phyloP scores from a whole-genome alignment of 2,329 filamentous ascomycete genomes.

The Colletotrichum navitas region DNA sequence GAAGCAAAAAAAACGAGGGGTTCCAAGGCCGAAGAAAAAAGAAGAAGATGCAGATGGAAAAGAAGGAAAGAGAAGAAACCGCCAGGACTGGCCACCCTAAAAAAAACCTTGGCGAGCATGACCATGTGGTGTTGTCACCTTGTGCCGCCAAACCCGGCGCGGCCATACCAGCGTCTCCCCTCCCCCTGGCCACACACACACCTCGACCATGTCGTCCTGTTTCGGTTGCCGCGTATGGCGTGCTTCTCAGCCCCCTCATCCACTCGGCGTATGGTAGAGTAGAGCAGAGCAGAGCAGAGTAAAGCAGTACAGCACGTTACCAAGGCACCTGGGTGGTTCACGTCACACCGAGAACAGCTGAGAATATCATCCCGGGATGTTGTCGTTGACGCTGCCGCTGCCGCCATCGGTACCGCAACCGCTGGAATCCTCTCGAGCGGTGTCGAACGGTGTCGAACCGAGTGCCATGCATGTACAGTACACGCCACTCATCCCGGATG shows the following conservation, averaged over 20 bases:
- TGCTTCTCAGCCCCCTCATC: not conserved
- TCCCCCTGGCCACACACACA: constrained; percentile 15
- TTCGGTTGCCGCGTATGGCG: constrained; percentile 6
- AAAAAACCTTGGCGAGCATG: not conserved
- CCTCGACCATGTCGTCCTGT: not conserved
- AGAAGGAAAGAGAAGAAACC: not conserved
- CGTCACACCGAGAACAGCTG: too few relatives aligned
- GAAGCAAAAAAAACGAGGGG: too few relatives aligned
- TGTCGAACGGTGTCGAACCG: not conserved
- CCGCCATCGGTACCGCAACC: not conserved
- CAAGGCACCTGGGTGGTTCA: too few relatives aligned
- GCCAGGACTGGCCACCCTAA: not conserved
- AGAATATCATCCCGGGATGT: not conserved
- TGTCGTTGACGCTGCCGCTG: not conserved
- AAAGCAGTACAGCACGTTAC: too few relatives aligned
- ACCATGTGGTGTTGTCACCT: constrained; percentile 1
- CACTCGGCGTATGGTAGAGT: too few relatives aligned
- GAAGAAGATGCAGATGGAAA: not conserved
- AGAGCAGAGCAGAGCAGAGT: too few relatives aligned
- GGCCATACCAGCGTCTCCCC: not conserved
- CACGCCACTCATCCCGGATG: too few relatives aligned
- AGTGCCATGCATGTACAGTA: too few relatives aligned
- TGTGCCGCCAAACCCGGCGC: constrained; percentile 37
- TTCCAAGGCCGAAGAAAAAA: too few relatives aligned
- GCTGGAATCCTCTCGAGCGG: not conserved